phyloP scores from a whole-genome alignment of 2,329 filamentous ascomycete species.

The Alternaria triticina region DNA sequence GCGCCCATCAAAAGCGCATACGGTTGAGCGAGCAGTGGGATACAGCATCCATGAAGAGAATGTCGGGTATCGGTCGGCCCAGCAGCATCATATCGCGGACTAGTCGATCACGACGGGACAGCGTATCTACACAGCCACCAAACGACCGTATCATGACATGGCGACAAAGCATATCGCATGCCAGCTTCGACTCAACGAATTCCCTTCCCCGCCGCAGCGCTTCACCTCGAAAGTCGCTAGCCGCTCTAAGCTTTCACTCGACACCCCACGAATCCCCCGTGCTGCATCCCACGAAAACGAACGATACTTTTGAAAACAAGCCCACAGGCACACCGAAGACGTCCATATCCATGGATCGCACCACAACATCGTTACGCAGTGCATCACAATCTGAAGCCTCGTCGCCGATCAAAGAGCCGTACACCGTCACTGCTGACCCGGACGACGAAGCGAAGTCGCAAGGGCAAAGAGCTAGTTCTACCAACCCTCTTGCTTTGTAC shows the following conservation, averaged over 20 bases:
- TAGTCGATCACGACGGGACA: conserved; percentile 55
- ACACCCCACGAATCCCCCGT: conserved; percentile 23
- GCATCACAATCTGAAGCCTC: conserved; percentile 17
- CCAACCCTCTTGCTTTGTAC: conserved; percentile 57
- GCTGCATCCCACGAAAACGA: conserved; percentile 16
- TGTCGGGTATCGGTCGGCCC: conserved; percentile 60
- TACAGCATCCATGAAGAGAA: conserved; percentile 71
- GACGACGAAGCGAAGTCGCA: neutral
- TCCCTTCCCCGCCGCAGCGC: conserved; percentile 48
- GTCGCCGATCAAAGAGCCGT: conserved; percentile 4
- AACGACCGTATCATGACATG: conserved; percentile 86
- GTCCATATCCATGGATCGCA: conserved; percentile 19
- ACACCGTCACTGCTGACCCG: conserved; percentile 5
- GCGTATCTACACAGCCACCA: conserved; percentile 55
- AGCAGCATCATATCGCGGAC: conserved; percentile 66
- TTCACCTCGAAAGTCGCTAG: conserved; percentile 56
- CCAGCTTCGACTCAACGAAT: conserved; percentile 53
- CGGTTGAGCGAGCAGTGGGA: conserved; percentile 74
- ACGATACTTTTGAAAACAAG: conserved; percentile 20
- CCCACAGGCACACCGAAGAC: conserved; percentile 29
- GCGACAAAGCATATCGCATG: conserved; percentile 72
- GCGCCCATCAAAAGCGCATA: conserved; percentile 76
- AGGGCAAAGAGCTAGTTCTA: neutral
- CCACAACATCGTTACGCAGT: conserved; percentile 13
- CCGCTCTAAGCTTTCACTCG: conserved; percentile 25